These are phyloP conservation scores for Adenanthera pavonina DNA, from an alignment of 306 rosid genomes.

Conservation along the genomic window DNA sequence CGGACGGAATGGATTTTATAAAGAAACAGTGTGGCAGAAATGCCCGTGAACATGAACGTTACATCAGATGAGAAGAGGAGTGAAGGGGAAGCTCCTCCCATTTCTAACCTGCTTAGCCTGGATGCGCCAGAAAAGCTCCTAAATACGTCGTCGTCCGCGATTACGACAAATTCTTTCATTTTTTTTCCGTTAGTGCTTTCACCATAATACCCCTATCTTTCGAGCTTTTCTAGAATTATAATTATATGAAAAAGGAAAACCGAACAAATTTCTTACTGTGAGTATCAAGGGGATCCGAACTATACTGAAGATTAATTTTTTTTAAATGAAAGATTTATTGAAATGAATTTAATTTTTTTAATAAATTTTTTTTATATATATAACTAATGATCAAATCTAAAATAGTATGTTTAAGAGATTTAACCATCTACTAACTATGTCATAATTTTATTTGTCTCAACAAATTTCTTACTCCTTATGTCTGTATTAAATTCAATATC, in stretches of 20 bases:
- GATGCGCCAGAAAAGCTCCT: conserved; percentile 45
- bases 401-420: too few relatives aligned
- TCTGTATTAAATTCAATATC: background rate
- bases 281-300: too few relatives aligned
- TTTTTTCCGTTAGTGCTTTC: background rate
- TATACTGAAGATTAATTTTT: background rate
- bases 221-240: background rate
- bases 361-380: background rate
- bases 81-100: conserved; percentile 15
- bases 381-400: too few relatives aligned
- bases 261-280: too few relatives aligned
- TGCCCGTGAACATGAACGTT: conserved; percentile 52
- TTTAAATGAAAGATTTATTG: background rate
- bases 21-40: conserved; percentile 34
- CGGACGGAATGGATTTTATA: conserved; percentile 19
- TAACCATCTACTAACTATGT: too few relatives aligned
- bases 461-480: too few relatives aligned
- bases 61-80: conserved; percentile 16
- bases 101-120: conserved; percentile 37
- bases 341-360: background rate
- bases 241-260: too few relatives aligned
- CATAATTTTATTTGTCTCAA: too few relatives aligned
- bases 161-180: conserved; percentile 47
- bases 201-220: conserved; percentile 46
- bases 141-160: conserved; percentile 46